These are phyloP conservation scores for Barnettozyma sucrosica DNA, from an alignment of 805 yeast genomes.

Conservation along the genomic window DNA sequence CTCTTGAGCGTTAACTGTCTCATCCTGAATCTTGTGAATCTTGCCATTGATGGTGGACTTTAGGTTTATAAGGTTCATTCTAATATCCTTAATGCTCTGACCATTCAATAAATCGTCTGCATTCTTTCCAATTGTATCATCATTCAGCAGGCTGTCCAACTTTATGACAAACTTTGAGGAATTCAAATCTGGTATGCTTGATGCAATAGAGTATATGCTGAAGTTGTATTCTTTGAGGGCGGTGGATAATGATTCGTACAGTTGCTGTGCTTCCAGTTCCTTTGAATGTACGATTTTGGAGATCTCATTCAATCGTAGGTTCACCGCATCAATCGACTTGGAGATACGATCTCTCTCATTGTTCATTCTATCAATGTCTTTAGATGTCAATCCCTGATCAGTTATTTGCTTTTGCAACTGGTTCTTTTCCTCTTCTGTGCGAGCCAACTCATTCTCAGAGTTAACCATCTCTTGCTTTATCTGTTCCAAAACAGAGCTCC, in stretches of 20 bases:
- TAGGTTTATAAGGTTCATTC: constrained; percentile 34
- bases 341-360: constrained; percentile 55
- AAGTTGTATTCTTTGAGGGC: constrained; percentile 53
- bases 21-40: constrained; percentile 50
- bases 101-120: constrained; percentile 36
- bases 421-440: constrained; percentile 37
- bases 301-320: constrained; percentile 40
- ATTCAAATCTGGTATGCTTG: constrained; percentile 23
- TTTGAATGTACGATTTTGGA: constrained; percentile 42
- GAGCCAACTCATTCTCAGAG: constrained; percentile 37
- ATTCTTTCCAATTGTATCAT: constrained; percentile 40
- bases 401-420: constrained; percentile 39
- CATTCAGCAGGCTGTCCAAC: constrained; percentile 34
- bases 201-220: constrained; percentile 43
- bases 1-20: constrained; percentile 51
- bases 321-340: constrained; percentile 43
- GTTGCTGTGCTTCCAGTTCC: constrained; percentile 43
- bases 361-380: constrained; percentile 57
- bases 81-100: constrained; percentile 33
- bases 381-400: constrained; percentile 53
- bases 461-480: constrained; percentile 47
- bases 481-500: constrained; percentile 56
- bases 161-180: constrained; percentile 35
- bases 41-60: constrained; percentile 42
- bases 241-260: constrained; percentile 45